phyloP scores from a whole-genome alignment of 2,329 filamentous ascomycete species.

The Capronia epimyces region DNA sequence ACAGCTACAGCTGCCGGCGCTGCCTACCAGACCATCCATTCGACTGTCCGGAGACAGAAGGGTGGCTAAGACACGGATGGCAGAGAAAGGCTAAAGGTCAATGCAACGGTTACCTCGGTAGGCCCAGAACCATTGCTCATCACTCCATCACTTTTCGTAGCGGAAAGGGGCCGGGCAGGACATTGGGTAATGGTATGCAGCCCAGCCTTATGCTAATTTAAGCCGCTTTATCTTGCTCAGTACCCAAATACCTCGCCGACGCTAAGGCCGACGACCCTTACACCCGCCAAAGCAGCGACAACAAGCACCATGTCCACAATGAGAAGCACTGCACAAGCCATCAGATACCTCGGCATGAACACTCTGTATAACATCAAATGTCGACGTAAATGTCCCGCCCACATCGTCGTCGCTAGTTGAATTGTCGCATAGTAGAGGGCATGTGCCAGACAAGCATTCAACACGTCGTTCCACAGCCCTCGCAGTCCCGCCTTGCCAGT shows the following conservation, averaged over 20 bases:
- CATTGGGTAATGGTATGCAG: not conserved
- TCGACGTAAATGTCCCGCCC: constrained; percentile 78
- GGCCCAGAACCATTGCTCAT: too few relatives aligned
- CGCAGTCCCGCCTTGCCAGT: constrained; percentile 59
- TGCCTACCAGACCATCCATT: too few relatives aligned
- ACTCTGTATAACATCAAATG: constrained; percentile 97
- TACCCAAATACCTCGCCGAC: constrained; percentile 87
- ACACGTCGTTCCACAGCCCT: constrained; percentile 51
- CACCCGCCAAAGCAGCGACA: constrained; percentile 64
- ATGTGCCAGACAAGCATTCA: constrained; percentile 67
- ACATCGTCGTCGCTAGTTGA: constrained; percentile 78
- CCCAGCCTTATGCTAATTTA: not conserved
- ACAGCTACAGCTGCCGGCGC: too few relatives aligned
- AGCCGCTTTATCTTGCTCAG: constrained; percentile 40
- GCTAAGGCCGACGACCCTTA: constrained; percentile 70
- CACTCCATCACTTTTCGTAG: too few relatives aligned
- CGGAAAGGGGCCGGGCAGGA: too few relatives aligned
- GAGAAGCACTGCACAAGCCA: constrained; percentile 64
- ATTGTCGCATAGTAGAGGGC: constrained; percentile 77
- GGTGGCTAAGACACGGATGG: too few relatives aligned
- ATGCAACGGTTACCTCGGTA: too few relatives aligned
- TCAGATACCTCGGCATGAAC: constrained; percentile 86
- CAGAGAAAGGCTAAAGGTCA: too few relatives aligned
- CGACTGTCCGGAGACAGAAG: too few relatives aligned
- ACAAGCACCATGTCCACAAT: constrained; percentile 71